Evolutionary conservation across 768 basidiomycete genomes (phyloP), one percentile per base, ranked within the genome.

Genomic region (Lactarius hatsudake): DNA sequence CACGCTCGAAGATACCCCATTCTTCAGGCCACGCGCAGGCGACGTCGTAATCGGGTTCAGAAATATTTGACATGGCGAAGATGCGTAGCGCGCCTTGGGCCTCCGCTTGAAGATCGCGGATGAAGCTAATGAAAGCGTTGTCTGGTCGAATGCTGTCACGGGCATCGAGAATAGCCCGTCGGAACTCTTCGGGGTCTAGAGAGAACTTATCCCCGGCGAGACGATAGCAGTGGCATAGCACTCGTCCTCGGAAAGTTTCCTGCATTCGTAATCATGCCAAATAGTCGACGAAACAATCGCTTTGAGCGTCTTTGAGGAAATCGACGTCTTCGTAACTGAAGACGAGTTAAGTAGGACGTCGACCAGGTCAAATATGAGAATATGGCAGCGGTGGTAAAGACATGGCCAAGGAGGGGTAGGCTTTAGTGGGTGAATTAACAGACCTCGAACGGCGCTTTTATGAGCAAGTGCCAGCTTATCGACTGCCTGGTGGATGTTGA

Each of bases 41-140:
- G 5, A 81, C 76, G 48, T 76, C 76, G 70, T 80, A 84, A 69
- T 86, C 85, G 10, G 83, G 83, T 0, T 76, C 69, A 20, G 85
- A 84, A 34, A 87, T 86, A 73, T 87, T 87, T 40, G 84, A 85
- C 82, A 86, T 84, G 38, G 84, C 85, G 61, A 81, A 84, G 42
- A 86, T 78, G 17, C 73, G 77, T 2, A 84, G 73, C 7, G 71
- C 63, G n/a, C 74, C 75, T 13, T 75, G 64, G 3, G 77, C 76
- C 63, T 79, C 75, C 8, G 70, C 67, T 67, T 82, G 82, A 51
- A 86, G 76, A 59, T 83, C 79, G 2, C 78, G 78, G 51, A 86
- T 80, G 36, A 86, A 73, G 9, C 73, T 69, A 40, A 83, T 79
- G 70, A 85, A 75, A n/a, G 78, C 73, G 32, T 79, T 71, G 70